These are phyloP conservation scores for Cytospora chrysosperma DNA, from an alignment of 2,329 filamentous ascomycete genomes.

Conservation along the genomic window DNA sequence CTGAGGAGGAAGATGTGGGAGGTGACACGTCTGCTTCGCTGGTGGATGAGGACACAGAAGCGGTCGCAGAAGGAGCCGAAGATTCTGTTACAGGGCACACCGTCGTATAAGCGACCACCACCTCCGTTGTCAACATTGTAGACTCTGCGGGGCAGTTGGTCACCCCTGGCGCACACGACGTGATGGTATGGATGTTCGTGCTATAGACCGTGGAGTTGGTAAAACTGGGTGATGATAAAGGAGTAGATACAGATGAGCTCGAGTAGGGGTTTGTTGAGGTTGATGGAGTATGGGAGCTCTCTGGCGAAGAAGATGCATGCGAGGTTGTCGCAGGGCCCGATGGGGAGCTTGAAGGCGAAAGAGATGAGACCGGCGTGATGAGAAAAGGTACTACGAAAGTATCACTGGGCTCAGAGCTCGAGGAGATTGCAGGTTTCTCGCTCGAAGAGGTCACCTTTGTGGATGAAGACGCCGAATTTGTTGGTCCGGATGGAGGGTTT, in stretches of 20 bases:
- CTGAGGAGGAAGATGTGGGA: background rate
- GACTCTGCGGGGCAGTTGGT: slow-evolving; percentile 12
- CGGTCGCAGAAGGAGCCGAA: background rate
- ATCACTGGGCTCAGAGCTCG: background rate
- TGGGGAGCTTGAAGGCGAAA: background rate
- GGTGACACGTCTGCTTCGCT: background rate
- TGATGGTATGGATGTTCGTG: slow-evolving; percentile 17
- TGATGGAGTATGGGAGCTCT: background rate
- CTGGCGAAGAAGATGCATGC: background rate
- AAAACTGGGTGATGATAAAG: background rate
- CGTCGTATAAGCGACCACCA: slow-evolving; percentile 9
- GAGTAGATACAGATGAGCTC: background rate
- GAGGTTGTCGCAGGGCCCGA: background rate
- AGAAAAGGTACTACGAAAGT: background rate
- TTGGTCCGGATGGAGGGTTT: no score
- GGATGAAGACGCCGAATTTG: background rate
- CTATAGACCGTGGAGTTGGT: slow-evolving; percentile 5
- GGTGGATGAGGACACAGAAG: background rate
- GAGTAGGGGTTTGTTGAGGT: background rate
- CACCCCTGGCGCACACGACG: slow-evolving; percentile 10
- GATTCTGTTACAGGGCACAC: slow-evolving; percentile 9
- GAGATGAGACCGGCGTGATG: background rate
- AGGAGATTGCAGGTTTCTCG: background rate
- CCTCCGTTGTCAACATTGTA: slow-evolving; percentile 1
- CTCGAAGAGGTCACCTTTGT: background rate